phyloP scores from a whole-genome alignment of 208 protist species.

The Trypanosoma conorhini region DNA sequence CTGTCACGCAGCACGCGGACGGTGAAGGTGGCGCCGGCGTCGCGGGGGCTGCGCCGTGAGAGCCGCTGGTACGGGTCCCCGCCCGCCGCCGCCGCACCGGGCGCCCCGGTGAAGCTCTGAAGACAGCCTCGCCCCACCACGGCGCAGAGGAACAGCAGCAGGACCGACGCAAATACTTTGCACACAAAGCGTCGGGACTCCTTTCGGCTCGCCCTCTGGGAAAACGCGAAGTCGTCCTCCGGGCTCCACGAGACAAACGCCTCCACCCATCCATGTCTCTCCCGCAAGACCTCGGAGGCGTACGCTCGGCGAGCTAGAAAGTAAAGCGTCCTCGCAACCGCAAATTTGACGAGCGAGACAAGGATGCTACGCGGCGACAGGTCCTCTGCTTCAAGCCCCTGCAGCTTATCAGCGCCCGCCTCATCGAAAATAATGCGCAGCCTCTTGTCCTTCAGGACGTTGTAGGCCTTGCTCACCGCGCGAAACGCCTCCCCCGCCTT shows the following conservation, averaged over 20 bases:
- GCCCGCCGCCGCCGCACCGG: not conserved
- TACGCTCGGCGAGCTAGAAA: slow-evolving; percentile 1
- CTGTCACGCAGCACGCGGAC: not conserved
- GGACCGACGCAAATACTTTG: not conserved
- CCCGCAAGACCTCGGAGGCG: slow-evolving; percentile 1
- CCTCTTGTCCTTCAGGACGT: slow-evolving; percentile 88
- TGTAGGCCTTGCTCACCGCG: slow-evolving; percentile 90
- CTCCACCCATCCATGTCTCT: slow-evolving; percentile 7
- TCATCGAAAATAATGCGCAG: slow-evolving; percentile 93
- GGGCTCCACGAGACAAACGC: not conserved
- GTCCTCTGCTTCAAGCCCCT: slow-evolving; percentile 3
- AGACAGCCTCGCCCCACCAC: not conserved
- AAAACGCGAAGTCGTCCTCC: slow-evolving; percentile 12
- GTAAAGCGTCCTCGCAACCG: not conserved
- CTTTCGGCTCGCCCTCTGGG: not conserved
- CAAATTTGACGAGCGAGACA: not conserved
- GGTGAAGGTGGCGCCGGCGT: slow-evolving; percentile 4
- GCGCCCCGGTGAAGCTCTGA: not conserved
- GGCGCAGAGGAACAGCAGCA: slow-evolving; percentile 12
- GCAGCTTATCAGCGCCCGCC: slow-evolving; percentile 16
- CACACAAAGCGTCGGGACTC: slow-evolving; percentile 3
- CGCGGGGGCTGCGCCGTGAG: not conserved
- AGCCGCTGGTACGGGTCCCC: not conserved
- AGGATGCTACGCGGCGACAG: not conserved
- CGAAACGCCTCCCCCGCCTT: slow-evolving; percentile 52